phyloP scores from a whole-genome alignment of 495 filamentous ascomycete genomes.

The Pseudoneurospora amorphoporcata region DNA sequence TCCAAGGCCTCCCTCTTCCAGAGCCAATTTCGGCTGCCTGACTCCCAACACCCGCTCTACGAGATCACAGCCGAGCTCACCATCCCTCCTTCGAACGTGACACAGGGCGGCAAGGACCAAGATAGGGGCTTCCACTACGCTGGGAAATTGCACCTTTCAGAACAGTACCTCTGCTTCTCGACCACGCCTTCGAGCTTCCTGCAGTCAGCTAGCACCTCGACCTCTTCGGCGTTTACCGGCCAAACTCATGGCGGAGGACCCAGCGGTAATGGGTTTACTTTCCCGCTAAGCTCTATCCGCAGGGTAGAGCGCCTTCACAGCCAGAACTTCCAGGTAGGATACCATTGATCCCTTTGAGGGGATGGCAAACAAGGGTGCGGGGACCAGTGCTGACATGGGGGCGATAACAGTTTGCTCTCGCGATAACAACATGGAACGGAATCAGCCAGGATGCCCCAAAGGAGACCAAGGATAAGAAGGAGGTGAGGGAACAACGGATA shows the following conservation, averaged over 20 bases:
- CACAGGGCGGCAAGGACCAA: constrained; percentile 51
- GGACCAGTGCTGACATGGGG: background rate
- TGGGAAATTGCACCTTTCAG: constrained; percentile 88
- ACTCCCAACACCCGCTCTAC: constrained; percentile 80
- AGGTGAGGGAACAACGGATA: constrained; percentile 61
- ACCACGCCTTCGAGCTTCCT: constrained; percentile 84
- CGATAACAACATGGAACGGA: constrained; percentile 95
- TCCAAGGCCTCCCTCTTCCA: constrained; percentile 91
- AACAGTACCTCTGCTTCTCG: constrained; percentile 90
- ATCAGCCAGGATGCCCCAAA: constrained; percentile 40
- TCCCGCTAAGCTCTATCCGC: constrained; percentile 86
- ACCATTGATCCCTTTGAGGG: background rate
- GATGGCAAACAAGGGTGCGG: background rate
- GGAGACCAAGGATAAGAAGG: constrained; percentile 40
- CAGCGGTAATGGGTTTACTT: constrained; percentile 91
- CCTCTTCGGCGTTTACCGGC: constrained; percentile 71
- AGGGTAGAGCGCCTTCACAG: constrained; percentile 87
- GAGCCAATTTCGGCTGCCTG: constrained; percentile 89
- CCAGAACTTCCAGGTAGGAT: constrained; percentile 57
- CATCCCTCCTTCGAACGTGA: constrained; percentile 54
- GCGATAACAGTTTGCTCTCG: constrained; percentile 61
- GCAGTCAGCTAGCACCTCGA: constrained; percentile 60
- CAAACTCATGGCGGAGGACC: constrained; percentile 85
- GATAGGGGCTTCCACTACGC: constrained; percentile 74
- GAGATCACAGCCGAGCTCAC: constrained; percentile 95